Conservation (phyloP, 495 filamentous ascomycete genomes). For the Trichocladium uniseriatum region DNA sequence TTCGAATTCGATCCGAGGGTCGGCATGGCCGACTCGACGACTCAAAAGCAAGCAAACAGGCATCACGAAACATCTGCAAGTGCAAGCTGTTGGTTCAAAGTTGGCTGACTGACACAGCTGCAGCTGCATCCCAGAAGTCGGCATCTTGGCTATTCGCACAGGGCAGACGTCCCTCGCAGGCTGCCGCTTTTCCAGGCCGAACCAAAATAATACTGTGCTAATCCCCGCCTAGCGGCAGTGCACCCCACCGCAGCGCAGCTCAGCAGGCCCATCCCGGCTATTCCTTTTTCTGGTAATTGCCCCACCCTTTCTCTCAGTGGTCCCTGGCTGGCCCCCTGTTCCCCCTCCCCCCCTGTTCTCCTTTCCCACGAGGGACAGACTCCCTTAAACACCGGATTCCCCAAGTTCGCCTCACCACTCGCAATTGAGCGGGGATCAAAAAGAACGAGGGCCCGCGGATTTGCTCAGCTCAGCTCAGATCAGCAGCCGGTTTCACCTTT, state of each 20-base stretch:
- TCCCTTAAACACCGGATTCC: conserved; percentile 9
- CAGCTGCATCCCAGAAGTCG: too few relatives aligned
- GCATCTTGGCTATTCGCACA: background rate
- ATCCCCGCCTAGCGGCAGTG: conserved; percentile 22
- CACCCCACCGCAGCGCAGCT: conserved; percentile 5
- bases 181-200: conserved; percentile 22
- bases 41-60: background rate
- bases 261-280: background rate
- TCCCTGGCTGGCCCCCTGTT: too few relatives aligned
- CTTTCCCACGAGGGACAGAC: background rate
- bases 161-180: conserved; percentile 14
- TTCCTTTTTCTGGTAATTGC: background rate
- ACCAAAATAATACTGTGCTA: conserved; percentile 17
- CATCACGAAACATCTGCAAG: too few relatives aligned
- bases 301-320: background rate
- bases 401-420: background rate
- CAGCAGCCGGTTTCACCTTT: background rate
- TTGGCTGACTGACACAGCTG: too few relatives aligned
- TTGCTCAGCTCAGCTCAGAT: conserved; percentile 6
- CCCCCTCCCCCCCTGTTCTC: conserved; percentile 1
- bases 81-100: too few relatives aligned
- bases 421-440: background rate
- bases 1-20: background rate
- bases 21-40: background rate
- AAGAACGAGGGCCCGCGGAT: too few relatives aligned